Conservation (phyloP, 2,329 filamentous ascomycete species). For the Decorospora gaudefroyi region DNA sequence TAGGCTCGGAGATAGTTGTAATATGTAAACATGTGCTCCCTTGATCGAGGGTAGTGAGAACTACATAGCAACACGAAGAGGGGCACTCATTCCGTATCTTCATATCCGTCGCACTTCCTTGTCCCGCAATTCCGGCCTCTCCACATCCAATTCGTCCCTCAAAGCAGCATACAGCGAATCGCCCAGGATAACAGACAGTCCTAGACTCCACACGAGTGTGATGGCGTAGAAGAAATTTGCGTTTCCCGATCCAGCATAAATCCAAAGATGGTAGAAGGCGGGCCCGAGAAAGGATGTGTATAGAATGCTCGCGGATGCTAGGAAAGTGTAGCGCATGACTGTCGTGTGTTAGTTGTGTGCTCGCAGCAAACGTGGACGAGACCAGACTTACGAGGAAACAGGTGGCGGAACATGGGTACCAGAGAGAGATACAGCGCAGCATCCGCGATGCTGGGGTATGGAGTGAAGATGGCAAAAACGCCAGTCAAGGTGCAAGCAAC, state of each 20-base stretch:
- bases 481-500: constrained; percentile 83
- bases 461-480: constrained; percentile 93
- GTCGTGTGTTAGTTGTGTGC: constrained; percentile 11
- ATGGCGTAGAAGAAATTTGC: constrained; percentile 99
- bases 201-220: constrained; percentile 96
- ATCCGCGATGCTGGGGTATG: constrained; percentile 92
- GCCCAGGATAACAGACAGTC: constrained; percentile 81
- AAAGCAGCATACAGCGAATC: constrained; percentile 88
- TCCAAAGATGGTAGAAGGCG: constrained; percentile 96
- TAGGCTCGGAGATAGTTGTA: no score
- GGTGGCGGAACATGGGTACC: constrained; percentile 83
- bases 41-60: no score
- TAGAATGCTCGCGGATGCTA: constrained; percentile 78
- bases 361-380: not conserved
- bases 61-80: no score
- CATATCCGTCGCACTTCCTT: constrained; percentile 87
- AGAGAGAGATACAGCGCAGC: constrained; percentile 82
- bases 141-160: constrained; percentile 90
- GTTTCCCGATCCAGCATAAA: constrained; percentile 96
- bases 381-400: constrained; percentile 71
- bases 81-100: no score
- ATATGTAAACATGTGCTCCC: no score
- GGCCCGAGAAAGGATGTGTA: constrained; percentile 90
- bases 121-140: constrained; percentile 85
- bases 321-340: constrained; percentile 93